A percentile compares a stretch with the other conserved stretches of the same genome.
phyloP scores from a whole-genome alignment of 2,329 filamentous ascomycete genomes.

The Diaporthe sp. region DNA sequence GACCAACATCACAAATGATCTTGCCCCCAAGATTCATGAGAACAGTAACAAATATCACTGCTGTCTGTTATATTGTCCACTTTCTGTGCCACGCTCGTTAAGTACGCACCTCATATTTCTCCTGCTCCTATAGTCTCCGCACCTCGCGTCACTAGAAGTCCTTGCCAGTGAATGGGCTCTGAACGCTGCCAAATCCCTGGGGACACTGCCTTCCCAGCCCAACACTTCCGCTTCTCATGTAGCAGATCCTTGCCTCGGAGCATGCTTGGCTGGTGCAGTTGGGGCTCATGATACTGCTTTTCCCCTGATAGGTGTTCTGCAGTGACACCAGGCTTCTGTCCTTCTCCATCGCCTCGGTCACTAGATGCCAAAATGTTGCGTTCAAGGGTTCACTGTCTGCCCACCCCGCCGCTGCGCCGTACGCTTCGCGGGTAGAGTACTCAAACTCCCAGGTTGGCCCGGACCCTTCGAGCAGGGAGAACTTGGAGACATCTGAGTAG shows the following conservation, averaged over 20 bases:
- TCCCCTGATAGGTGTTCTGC: slow-evolving; percentile 67
- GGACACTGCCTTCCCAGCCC: slow-evolving; percentile 65
- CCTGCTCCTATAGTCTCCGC: background rate
- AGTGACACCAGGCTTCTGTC: slow-evolving; percentile 62
- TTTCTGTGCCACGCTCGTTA: background rate
- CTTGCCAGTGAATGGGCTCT: slow-evolving; percentile 53
- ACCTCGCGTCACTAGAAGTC: slow-evolving; percentile 46
- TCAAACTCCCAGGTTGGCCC: slow-evolving; percentile 57
- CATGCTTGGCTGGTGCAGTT: slow-evolving; percentile 67
- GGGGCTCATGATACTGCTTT: slow-evolving; percentile 63
- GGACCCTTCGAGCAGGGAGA: slow-evolving; percentile 49
- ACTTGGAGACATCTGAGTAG: slow-evolving; percentile 58
- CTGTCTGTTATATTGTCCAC: background rate
- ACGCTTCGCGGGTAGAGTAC: slow-evolving; percentile 59
- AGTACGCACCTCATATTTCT: background rate
- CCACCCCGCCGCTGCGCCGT: slow-evolving; percentile 54
- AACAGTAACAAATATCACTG: background rate
- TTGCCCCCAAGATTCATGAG: background rate
- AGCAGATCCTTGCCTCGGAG: slow-evolving; percentile 68
- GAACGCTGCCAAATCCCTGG: slow-evolving; percentile 61
- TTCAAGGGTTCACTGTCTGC: slow-evolving; percentile 67
- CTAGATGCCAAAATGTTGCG: slow-evolving; percentile 70
- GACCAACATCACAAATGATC: no score
- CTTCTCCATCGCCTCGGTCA: slow-evolving; percentile 69
- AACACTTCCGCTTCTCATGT: slow-evolving; percentile 69